Conservation (phyloP, 2,329 filamentous ascomycete genomes). For the Aureobasidium subglaciale region DNA sequence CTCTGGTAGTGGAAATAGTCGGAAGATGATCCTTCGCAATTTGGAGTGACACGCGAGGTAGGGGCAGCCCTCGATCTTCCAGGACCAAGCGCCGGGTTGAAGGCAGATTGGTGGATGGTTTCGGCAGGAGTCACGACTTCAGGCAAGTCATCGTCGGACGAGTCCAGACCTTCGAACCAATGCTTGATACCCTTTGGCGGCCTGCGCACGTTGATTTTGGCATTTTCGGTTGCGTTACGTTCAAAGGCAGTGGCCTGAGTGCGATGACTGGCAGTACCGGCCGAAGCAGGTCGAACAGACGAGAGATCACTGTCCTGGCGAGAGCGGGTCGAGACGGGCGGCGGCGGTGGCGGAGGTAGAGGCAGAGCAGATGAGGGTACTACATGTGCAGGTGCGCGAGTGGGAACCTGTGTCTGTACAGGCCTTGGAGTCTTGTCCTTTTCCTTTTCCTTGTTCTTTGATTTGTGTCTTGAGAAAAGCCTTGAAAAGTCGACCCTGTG, state of each 20-base stretch:
- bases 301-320: slow-evolving; percentile 1
- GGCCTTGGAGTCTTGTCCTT: slow-evolving; percentile 10
- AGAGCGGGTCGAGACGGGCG: slow-evolving; percentile 2
- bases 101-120: slow-evolving; percentile 13
- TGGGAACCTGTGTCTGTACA: too few relatives aligned
- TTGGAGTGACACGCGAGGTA: slow-evolving; percentile 16
- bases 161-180: slow-evolving; percentile 43
- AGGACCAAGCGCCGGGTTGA: slow-evolving; percentile 18
- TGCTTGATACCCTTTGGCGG: slow-evolving; percentile 44
- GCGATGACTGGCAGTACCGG: not conserved
- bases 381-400: not conserved
- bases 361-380: not conserved
- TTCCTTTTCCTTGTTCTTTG: slow-evolving; percentile 14
- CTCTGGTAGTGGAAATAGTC: slow-evolving; percentile 16
- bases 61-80: slow-evolving; percentile 17
- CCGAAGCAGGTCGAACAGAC: slow-evolving; percentile 13
- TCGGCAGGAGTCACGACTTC: slow-evolving; percentile 16
- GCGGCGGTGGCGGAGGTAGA: slow-evolving; percentile 6
- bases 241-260: slow-evolving; percentile 23
- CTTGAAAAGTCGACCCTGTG: slow-evolving; percentile 11
- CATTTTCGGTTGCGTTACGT: slow-evolving; percentile 37
- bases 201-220: slow-evolving; percentile 41
- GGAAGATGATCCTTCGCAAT: not conserved
- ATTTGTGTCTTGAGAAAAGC: slow-evolving; percentile 8
- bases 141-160: slow-evolving; percentile 20